phyloP scores from a whole-genome alignment of 2,329 filamentous ascomycete genomes.

The Herpotrichia juniperi region DNA sequence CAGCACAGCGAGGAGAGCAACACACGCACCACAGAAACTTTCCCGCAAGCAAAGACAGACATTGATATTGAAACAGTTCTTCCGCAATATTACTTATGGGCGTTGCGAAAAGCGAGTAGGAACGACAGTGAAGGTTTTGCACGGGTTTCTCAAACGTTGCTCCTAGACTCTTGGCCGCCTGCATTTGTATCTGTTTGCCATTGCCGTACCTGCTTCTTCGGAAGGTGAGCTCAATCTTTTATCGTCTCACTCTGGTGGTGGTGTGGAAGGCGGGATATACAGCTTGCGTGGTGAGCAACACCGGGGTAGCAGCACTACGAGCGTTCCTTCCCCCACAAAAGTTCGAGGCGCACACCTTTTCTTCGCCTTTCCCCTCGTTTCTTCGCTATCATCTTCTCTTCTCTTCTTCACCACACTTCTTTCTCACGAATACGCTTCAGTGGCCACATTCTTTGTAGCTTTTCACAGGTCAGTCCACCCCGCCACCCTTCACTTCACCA shows the following conservation, averaged over 20 bases:
- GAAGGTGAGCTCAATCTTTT: constrained; percentile 29
- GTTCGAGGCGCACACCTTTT: constrained; percentile 27
- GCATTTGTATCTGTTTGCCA: constrained; percentile 18
- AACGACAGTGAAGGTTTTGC: not conserved
- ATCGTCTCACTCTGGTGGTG: constrained; percentile 2
- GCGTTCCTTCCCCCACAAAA: constrained; percentile 18
- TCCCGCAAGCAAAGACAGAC: constrained; percentile 27
- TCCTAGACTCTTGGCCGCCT: constrained; percentile 1
- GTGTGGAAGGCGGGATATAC: constrained; percentile 19
- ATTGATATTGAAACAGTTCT: constrained; percentile 45
- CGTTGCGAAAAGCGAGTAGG: not conserved
- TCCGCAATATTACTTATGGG: constrained; percentile 35
- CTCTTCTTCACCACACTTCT: constrained; percentile 44
- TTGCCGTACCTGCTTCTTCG: constrained; percentile 12
- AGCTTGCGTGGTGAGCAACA: not conserved
- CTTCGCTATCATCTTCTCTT: constrained; percentile 28
- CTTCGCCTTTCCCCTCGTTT: constrained; percentile 19
- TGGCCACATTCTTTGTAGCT: constrained; percentile 54
- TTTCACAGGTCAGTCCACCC: constrained; percentile 43
- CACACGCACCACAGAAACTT: constrained; percentile 29
- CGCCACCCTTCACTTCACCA: not conserved
- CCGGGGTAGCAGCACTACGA: not conserved
- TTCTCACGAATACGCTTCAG: constrained; percentile 49
- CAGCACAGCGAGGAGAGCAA: constrained; percentile 26
- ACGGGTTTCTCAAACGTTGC: not conserved